Base-by-base conservation (phyloP, 495 filamentous ascomycete species). In the Penicillium argentinense region DNA sequence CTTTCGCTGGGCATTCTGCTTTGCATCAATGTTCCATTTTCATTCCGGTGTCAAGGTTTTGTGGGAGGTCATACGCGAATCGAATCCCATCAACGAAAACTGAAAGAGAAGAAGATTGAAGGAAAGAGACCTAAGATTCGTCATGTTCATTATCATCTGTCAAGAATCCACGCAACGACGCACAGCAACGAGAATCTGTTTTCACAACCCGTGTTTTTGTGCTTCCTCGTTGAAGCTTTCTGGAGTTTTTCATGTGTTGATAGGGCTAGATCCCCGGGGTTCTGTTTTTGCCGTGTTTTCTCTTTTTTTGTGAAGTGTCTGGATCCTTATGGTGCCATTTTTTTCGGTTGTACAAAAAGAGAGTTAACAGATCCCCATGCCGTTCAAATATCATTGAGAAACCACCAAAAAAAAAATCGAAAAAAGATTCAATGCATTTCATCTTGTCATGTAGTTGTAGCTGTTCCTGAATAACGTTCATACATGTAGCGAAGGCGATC, bases 271-370 rank as follows among this genome's bases (percentile, higher is more conserved):
- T 33, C 42, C 42, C 25, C 36, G 42, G 24, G 26, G 6, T 47
- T 41, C 34, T 36, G 46, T 33, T 32, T 40, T 47, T 26, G 27
- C 33, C 33, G 36, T 23, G n/a, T 25, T 23, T 39, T 34, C 23
- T 42, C 22, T 36, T 14, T 21, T 39, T 29, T 30, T 43, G 21
- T 48, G 18, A 43, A 33, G 30, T 33, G 30, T 47, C 42, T 44
- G 49, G 43, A 61, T 62, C 51, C 36, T 48, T 56, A 48, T 47
- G 46, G 30, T 55, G 54, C 49, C 39, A 38, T 58, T 44, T 51
- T 53, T 47, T 59, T 56, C 45, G 67, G 67, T 68, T 69, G 57
- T 62, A 61, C 37, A 59, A 62, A 61, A 53, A 51, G 39, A 47
- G 28, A 50, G 36, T 54, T 33, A 33, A 33, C 30, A 33, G n/a